These are phyloP conservation scores for Inga leiocalycina DNA, from an alignment of 306 rosid genomes.

Conservation along the genomic window DNA sequence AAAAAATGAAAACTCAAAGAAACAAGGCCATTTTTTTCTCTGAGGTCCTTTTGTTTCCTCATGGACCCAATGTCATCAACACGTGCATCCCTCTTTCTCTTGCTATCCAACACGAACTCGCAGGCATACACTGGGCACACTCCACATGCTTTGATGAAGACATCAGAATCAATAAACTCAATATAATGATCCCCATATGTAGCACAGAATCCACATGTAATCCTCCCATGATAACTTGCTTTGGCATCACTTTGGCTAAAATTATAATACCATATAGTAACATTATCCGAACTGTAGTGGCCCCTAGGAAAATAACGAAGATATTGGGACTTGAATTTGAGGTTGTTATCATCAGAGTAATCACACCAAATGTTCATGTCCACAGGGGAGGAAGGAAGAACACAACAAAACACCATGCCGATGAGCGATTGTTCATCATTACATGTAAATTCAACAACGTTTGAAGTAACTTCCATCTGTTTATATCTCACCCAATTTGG, in stretches of 20 bases:
- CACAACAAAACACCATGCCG: conserved; percentile 28
- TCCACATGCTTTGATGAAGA: conserved; percentile 25
- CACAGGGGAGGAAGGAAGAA: no score
- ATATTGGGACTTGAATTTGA: background rate
- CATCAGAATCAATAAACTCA: background rate
- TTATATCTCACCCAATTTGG: background rate
- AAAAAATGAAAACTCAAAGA: no score
- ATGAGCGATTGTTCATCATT: background rate
- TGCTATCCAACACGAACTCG: background rate
- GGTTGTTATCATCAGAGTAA: background rate
- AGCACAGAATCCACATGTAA: conserved; percentile 22
- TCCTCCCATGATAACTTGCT: background rate
- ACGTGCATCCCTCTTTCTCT: background rate
- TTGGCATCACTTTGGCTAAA: background rate
- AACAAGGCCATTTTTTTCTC: background rate
- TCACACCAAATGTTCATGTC: background rate
- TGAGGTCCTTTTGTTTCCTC: background rate
- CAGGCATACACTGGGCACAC: background rate
- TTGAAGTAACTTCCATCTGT: background rate
- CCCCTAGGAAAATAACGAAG: background rate
- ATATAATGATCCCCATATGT: background rate
- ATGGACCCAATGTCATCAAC: background rate
- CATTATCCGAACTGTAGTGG: background rate
- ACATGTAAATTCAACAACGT: background rate
- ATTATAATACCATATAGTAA: conserved; percentile 10